Evolutionary conservation across 257 asterid genomes (phyloP).

Genomic region (Solanum chiquidenum): DNA sequence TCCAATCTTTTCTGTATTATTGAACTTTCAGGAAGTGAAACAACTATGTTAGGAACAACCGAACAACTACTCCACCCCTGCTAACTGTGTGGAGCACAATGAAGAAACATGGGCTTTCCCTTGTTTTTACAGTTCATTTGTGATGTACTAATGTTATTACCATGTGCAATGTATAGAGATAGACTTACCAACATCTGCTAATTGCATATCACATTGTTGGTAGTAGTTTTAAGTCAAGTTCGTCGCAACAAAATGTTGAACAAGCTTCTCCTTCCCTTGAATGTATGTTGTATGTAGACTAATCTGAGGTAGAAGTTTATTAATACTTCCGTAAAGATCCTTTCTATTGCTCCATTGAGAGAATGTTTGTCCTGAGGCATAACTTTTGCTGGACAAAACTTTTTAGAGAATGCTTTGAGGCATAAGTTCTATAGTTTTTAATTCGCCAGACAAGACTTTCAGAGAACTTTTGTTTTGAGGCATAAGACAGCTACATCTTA

Average conservation of each 20-base stretch:
- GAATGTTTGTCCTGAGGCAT: no score
- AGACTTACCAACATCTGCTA: neutral
- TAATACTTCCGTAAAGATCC: no score
- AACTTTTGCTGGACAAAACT: no score
- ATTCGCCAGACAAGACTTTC: no score
- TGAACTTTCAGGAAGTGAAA: neutral
- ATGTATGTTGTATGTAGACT: neutral
- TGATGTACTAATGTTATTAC: neutral
- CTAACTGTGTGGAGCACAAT: neutral
- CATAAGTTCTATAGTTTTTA: no score
- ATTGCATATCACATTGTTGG: neutral
- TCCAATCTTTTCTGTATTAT: neutral
- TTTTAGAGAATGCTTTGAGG: no score
- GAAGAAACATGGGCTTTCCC: neutral
- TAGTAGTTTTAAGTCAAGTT: neutral
- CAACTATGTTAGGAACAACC: neutral
- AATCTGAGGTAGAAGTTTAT: no score
- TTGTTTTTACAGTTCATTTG: neutral
- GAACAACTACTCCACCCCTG: neutral
- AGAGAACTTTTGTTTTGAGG: no score
- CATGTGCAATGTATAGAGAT: neutral
- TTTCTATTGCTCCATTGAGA: no score
- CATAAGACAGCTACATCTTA: constrained; percentile 44
- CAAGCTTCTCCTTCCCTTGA: neutral
- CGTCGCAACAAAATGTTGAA: neutral